phyloP scores from a whole-genome alignment of 2,329 filamentous ascomycete genomes.

The Sporothrix luriei region DNA sequence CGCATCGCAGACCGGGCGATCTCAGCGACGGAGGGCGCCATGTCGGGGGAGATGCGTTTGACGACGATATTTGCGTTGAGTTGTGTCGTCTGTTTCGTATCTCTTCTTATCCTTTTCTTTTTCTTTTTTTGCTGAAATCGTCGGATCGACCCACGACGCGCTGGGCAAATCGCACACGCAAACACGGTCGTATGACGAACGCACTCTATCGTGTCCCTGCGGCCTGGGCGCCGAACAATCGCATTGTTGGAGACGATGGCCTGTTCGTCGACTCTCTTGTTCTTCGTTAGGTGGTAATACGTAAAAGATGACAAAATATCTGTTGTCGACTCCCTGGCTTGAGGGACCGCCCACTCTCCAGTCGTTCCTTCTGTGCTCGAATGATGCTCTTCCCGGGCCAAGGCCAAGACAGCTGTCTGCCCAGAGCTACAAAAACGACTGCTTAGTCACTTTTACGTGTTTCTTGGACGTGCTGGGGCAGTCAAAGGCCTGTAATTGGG shows the following conservation, averaged over 20 bases:
- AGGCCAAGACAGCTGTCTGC: slow-evolving; percentile 22
- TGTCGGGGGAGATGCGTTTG: not conserved
- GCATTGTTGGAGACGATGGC: not conserved
- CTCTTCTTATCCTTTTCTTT: not conserved
- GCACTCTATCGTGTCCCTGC: slow-evolving; percentile 13
- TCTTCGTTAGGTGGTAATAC: not conserved
- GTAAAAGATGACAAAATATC: not conserved
- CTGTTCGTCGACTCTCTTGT: not conserved
- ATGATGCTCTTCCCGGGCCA: slow-evolving; percentile 12
- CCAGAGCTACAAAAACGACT: slow-evolving; percentile 28
- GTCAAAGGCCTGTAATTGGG: slow-evolving; percentile 10
- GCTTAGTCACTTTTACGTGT: slow-evolving; percentile 25
- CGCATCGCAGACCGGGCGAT: slow-evolving; percentile 43
- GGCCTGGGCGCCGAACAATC: not conserved
- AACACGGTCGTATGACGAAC: not conserved
- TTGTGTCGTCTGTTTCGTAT: not conserved
- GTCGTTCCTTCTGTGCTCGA: not conserved
- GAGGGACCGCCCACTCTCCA: not conserved
- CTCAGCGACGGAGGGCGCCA: slow-evolving; percentile 19
- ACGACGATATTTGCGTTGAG: not conserved
- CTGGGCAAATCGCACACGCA: not conserved
- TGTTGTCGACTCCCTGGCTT: not conserved
- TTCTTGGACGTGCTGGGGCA: not conserved
- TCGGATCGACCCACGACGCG: slow-evolving; percentile 7
- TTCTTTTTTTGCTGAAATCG: not conserved